Evolutionary conservation across 768 basidiomycete species (phyloP).

Genomic region (Gloeostereum incarnatum): DNA sequence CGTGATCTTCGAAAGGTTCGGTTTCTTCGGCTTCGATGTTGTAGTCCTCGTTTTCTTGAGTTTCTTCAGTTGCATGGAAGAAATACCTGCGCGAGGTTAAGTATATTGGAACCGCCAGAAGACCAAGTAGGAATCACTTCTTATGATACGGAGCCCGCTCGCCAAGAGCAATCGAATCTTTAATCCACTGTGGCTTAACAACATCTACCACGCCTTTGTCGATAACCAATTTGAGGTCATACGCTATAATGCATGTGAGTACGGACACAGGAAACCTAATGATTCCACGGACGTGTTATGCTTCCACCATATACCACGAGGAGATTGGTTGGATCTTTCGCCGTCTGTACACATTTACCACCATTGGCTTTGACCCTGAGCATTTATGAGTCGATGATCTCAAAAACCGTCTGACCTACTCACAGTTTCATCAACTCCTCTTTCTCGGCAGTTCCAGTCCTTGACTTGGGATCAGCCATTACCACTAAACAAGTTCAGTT

Average conservation of each 20-base stretch:
- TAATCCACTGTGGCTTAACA: constrained; percentile 74
- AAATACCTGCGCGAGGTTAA: constrained; percentile 47
- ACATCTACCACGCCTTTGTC: constrained; percentile 66
- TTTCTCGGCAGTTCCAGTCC: constrained; percentile 59
- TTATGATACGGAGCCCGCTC: constrained; percentile 52
- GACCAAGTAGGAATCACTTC: constrained; percentile 35
- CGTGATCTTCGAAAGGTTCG: constrained; percentile 10
- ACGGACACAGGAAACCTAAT: not conserved
- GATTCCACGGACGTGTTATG: constrained; percentile 46
- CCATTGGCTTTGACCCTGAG: constrained; percentile 64
- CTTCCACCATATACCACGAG: constrained; percentile 64
- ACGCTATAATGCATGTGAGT: constrained; percentile 35
- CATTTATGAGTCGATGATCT: not conserved
- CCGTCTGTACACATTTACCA: constrained; percentile 54
- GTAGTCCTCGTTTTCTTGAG: constrained; percentile 45
- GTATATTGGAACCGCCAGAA: not conserved
- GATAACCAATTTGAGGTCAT: constrained; percentile 62
- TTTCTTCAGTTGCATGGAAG: constrained; percentile 56
- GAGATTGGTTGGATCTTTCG: constrained; percentile 40
- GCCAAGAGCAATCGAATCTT: constrained; percentile 59
- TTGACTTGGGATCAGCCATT: constrained; percentile 64
- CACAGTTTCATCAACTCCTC: constrained; percentile 60
- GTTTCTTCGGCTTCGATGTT: constrained; percentile 26
- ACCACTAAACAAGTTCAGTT: constrained; percentile 40
- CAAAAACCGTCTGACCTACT: not conserved